phyloP scores from a whole-genome alignment of 2,329 filamentous ascomycete genomes.

The Colletotrichum caudatum region DNA sequence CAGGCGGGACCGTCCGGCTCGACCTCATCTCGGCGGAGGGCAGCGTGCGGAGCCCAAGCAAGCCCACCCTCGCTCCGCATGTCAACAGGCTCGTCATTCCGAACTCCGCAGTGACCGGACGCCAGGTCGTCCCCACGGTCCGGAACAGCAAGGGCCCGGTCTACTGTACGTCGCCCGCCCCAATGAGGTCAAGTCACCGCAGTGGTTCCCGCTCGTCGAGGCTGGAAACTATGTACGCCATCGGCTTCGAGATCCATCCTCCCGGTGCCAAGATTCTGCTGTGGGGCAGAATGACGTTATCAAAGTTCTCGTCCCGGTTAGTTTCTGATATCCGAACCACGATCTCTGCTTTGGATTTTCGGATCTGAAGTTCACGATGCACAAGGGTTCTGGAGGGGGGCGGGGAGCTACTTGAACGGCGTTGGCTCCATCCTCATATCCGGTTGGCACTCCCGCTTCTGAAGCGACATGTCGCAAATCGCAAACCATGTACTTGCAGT shows the following conservation, averaged over 20 bases:
- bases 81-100: slow-evolving; percentile 32
- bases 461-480: not conserved
- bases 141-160: slow-evolving; percentile 12
- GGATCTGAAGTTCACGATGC: slow-evolving; percentile 18
- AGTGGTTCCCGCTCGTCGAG: slow-evolving; percentile 6
- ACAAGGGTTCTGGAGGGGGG: not conserved
- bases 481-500: not conserved
- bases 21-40: slow-evolving; percentile 44
- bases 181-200: not conserved
- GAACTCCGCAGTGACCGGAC: slow-evolving; percentile 4
- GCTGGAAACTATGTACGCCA: not conserved
- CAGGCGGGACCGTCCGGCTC: slow-evolving; percentile 24
- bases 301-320: not conserved
- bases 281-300: slow-evolving; percentile 1
- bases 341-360: not conserved
- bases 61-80: slow-evolving; percentile 42
- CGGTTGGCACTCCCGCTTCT: slow-evolving; percentile 22
- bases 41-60: slow-evolving; percentile 42
- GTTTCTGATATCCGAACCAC: not conserved
- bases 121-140: slow-evolving; percentile 6
- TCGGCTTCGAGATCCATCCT: not conserved
- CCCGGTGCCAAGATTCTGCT: not conserved
- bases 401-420: not conserved
- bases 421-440: slow-evolving; percentile 17
- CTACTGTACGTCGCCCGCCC: slow-evolving; percentile 6